A percentile compares a stretch with the other conserved stretches of the same genome.
phyloP scores from a whole-genome alignment of 2,329 filamentous ascomycete genomes.

The Cytospora leucostoma region DNA sequence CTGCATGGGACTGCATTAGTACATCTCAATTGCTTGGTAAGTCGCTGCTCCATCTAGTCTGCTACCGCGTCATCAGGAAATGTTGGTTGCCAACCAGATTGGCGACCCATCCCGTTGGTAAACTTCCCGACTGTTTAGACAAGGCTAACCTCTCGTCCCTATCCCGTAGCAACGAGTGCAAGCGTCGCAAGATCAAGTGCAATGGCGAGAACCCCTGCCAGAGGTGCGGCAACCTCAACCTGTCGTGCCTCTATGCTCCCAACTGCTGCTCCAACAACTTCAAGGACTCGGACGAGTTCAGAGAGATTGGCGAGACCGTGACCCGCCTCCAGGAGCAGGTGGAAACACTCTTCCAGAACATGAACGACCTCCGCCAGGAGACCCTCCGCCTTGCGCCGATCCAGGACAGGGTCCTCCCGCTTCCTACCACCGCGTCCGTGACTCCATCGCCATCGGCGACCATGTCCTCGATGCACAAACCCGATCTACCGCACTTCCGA shows the following conservation, averaged over 20 bases:
- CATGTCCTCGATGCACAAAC: conserved; percentile 45
- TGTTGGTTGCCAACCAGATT: background rate
- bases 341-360: conserved; percentile 70
- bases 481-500: conserved; percentile 51
- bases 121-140: background rate
- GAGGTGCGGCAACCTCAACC: conserved; percentile 67
- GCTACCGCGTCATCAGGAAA: background rate
- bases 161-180: conserved; percentile 65
- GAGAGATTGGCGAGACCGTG: conserved; percentile 75
- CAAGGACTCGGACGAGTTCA: conserved; percentile 92
- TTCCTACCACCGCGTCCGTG: conserved; percentile 38
- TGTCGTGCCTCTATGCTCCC: conserved; percentile 65
- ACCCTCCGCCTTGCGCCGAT: conserved; percentile 47
- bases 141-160: conserved; percentile 19
- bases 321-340: conserved; percentile 80
- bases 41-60: conserved; percentile 31
- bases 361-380: conserved; percentile 67
- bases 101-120: background rate
- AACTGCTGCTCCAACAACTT: conserved; percentile 75
- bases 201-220: conserved; percentile 70
- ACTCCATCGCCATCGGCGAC: conserved; percentile 47
- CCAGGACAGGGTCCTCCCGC: conserved; percentile 43
- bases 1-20: conserved; percentile 40
- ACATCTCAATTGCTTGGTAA: conserved; percentile 64
- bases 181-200: conserved; percentile 74